These are phyloP conservation scores for Arxiozyma heterogenica DNA, from an alignment of 1,139 yeast genomes.

Conservation along the genomic window DNA sequence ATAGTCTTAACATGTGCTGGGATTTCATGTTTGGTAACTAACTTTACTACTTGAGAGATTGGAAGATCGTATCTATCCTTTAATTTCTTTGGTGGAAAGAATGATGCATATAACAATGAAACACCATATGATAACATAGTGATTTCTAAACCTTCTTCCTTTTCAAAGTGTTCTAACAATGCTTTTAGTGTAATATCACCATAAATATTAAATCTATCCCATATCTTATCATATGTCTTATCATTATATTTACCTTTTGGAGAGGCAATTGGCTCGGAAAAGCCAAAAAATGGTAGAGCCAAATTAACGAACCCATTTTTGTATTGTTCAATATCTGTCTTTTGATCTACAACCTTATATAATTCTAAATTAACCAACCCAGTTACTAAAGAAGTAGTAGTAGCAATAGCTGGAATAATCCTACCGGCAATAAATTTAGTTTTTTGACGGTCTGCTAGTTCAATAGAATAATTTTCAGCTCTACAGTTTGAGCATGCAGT, in stretches of 20 bases:
- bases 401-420: conserved; percentile 97
- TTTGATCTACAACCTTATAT: conserved; percentile 75
- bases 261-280: conserved; percentile 89
- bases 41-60: conserved; percentile 66
- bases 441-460: conserved; percentile 63
- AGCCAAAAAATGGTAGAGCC: conserved; percentile 94
- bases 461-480: conserved; percentile 84
- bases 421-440: conserved; percentile 86
- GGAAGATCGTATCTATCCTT: conserved; percentile 64
- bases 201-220: conserved; percentile 85
- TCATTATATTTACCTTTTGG: conserved; percentile 74
- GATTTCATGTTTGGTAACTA: conserved; percentile 75
- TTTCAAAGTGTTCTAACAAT: conserved; percentile 64
- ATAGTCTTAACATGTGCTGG: conserved; percentile 67
- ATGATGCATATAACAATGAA: conserved; percentile 80
- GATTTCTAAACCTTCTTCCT: conserved; percentile 75
- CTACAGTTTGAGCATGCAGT: conserved; percentile 96
- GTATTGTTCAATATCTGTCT: conserved; percentile 69
- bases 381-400: conserved; percentile 93
- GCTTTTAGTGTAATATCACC: conserved; percentile 74
- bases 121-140: conserved; percentile 91
- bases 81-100: conserved; percentile 84
- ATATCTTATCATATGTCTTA: conserved; percentile 73
- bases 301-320: conserved; percentile 90
- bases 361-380: conserved; percentile 90